Evolutionary conservation across 169 alveolate species (phyloP), one percentile per base, ranked within the genome.

Genomic region (Plasmodium vivax): DNA sequence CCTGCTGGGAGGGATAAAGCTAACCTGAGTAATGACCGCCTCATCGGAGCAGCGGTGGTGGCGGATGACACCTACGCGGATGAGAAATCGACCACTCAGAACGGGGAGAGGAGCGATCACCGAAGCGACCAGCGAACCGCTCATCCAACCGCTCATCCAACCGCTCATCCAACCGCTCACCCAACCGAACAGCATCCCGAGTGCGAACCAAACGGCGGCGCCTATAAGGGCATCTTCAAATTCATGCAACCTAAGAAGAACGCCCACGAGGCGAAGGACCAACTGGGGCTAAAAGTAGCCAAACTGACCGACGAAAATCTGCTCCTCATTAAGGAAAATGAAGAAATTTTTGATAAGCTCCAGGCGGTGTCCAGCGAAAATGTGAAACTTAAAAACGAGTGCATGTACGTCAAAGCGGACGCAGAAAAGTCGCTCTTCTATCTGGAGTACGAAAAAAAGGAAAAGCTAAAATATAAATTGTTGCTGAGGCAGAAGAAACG

Each of bases 391-490:
- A 82, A 83, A n/a, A 92, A 92, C 79, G 95, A 92, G n/a, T 82
- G 82, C 23, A 71, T 92, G 79, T 73, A 74, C 62, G 80, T 80
- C 9, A 92, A 72, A 92, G 34, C 95, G 27, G 92, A 92, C 82
- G 95, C 82, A 72, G 95, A 92, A 82, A 92, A 92, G 62, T 62
- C 83, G 16, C 77, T 82, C 19, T 92, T 92, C 34, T 54, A 82
- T 92, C 62, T 92, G 51, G 95, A 92, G 32, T 72, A 54, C 73
- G 95, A 92, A 62, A 92, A 92, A 43, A 92, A 92, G 58, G 92
- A 92, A 71, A 92, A 92, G 36, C 56, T 82, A 71, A 92, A 92
- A 92, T 92, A 92, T 92, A 82, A 92, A 82, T 71, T 92, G 54
- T 72, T 92, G 19, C 75, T 83, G 43, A 81, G 72, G 58, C 92